Conservation (phyloP, 2,329 filamentous ascomycete genomes). For the Leptosphaerulina australis region DNA sequence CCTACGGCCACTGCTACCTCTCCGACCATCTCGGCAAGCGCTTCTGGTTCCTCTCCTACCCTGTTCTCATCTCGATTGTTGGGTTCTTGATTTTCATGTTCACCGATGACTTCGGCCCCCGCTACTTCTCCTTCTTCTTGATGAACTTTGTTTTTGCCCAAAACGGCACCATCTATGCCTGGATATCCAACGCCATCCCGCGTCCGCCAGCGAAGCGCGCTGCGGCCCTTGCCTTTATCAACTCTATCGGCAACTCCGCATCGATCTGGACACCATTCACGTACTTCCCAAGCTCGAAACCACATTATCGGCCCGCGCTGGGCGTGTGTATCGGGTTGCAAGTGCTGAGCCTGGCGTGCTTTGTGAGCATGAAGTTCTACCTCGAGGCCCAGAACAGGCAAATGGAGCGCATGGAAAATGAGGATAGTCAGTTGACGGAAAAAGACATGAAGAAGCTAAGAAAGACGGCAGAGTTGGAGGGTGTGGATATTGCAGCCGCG, state of each 20-base stretch:
- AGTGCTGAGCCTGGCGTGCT: constrained; percentile 24
- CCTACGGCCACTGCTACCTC: constrained; percentile 48
- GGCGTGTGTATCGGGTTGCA: constrained; percentile 32
- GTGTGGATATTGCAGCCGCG: constrained; percentile 57
- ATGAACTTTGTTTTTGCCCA: constrained; percentile 63
- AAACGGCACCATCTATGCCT: constrained; percentile 63
- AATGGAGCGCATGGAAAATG: constrained; percentile 58
- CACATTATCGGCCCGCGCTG: constrained; percentile 30
- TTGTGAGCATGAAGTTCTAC: constrained; percentile 24
- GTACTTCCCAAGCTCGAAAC: constrained; percentile 33
- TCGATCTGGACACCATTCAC: constrained; percentile 57
- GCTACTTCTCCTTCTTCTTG: constrained; percentile 63
- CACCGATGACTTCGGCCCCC: constrained; percentile 57
- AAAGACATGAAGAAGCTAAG: constrained; percentile 56
- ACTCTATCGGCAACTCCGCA: constrained; percentile 60
- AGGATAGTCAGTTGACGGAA: constrained; percentile 53
- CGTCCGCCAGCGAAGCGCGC: constrained; percentile 62
- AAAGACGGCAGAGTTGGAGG: constrained; percentile 60
- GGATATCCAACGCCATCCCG: constrained; percentile 59
- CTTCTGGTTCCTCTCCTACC: constrained; percentile 52
- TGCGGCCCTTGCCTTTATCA: constrained; percentile 62
- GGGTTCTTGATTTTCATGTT: constrained; percentile 63
- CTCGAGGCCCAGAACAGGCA: constrained; percentile 55
- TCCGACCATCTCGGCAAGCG: constrained; percentile 53
- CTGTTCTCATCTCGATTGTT: constrained; percentile 57